phyloP scores from a whole-genome alignment of 768 basidiomycete species.

The Lentinula guzmanii region DNA sequence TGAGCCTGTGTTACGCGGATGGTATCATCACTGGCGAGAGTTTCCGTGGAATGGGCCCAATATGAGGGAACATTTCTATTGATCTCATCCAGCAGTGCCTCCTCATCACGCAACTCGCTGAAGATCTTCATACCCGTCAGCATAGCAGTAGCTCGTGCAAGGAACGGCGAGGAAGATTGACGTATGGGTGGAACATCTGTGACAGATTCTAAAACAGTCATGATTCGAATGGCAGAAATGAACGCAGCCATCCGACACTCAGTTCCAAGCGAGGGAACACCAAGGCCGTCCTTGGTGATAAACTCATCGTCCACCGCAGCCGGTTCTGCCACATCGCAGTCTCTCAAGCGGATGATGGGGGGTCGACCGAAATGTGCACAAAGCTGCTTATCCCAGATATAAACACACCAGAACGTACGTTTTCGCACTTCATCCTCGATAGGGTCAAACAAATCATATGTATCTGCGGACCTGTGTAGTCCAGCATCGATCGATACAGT shows the following conservation, averaged over 20 bases:
- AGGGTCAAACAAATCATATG: conserved; percentile 81
- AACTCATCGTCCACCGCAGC: conserved; percentile 84
- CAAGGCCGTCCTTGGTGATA: conserved; percentile 69
- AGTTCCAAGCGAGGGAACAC: conserved; percentile 60
- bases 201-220: conserved; percentile 85
- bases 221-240: conserved; percentile 66
- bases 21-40: conserved; percentile 77
- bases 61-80: conserved; percentile 62
- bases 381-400: conserved; percentile 95
- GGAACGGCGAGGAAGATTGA: conserved; percentile 70
- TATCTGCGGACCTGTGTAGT: conserved; percentile 81
- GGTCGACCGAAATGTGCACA: conserved; percentile 86
- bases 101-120: conserved; percentile 73
- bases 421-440: conserved; percentile 91
- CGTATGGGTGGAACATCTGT: conserved; percentile 76
- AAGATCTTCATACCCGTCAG: conserved; percentile 57
- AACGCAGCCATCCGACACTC: conserved; percentile 81
- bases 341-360: conserved; percentile 77
- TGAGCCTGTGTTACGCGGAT: conserved; percentile 87
- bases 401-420: conserved; percentile 95
- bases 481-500: conserved; percentile 88
- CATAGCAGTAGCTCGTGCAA: conserved; percentile 63
- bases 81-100: conserved; percentile 76
- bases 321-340: conserved; percentile 90
- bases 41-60: conserved; percentile 79